Base-by-base conservation (phyloP, 2,329 filamentous ascomycete genomes). In the Fusarium udum region DNA sequence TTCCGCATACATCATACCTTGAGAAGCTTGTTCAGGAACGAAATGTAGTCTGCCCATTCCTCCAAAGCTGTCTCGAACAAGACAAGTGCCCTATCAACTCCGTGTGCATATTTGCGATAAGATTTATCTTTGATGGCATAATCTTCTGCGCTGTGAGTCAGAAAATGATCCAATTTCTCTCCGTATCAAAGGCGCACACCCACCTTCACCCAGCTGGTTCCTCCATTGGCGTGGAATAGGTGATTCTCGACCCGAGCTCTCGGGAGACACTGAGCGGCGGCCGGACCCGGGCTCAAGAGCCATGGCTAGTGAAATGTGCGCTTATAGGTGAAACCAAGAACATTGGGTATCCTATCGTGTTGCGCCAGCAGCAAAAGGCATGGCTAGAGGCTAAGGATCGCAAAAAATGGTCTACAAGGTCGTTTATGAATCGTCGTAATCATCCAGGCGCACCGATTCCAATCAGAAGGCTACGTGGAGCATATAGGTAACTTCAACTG, bases 31-130 rank as follows among this genome's bases (percentile, higher is more conserved):
- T 93, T 97, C 63, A 99, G 85, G 81, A 98, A 99, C 24, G 95
- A 97, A 79, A 99, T 99, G 81, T 99, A 99, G 84, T 99, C 96
- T 55, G 97, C 96, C 96, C 96, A 99, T 90, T 99, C 96, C 83
- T 98, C 95, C 76, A 98, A 87, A 36, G 94, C 91, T 22, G 94
- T 95, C 80, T 99, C 96, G 85, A 98, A 99, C 39, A 97, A 87
- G 51, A 93, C 90, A 71, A 99, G 88, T 39, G 95, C 93, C 81
- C 95, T 91, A 79, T 98, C 95, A 74, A 99, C 92, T 66, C 91
- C 93, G 55, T 92, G 90, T 49, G 95, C 94, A 89, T 98, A 99
- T 82, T 95, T 93, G 75, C 95, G 94, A 81, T 94, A 95, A 60
- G 87, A 82, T 81, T 92, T 92, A 82, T 92, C 90, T 80, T 90